These are phyloP conservation scores for Blastomyces gilchristii DNA, from an alignment of 2,329 filamentous ascomycete species.

Conservation along the genomic window DNA sequence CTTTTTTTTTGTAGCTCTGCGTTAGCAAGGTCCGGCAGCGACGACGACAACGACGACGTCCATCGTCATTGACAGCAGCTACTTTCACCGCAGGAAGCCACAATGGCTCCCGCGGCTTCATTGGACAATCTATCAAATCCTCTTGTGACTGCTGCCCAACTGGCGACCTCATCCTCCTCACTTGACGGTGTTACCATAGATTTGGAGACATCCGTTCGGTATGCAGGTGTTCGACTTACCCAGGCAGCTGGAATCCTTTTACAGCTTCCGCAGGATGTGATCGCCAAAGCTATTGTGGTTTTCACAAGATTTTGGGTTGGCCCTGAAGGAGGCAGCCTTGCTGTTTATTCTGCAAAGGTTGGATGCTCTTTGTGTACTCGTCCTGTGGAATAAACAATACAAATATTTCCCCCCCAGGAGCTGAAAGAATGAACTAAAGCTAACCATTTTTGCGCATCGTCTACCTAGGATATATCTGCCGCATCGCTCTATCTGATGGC, in stretches of 20 bases:
- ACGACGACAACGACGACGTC: not conserved
- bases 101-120: conserved; percentile 20
- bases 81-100: not conserved
- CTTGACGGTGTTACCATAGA: conserved; percentile 35
- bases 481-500: conserved; percentile 69
- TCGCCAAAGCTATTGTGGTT: conserved; percentile 73
- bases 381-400: not conserved
- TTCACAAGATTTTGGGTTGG: conserved; percentile 70
- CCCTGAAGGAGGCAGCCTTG: conserved; percentile 35
- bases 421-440: not conserved
- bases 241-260: conserved; percentile 55
- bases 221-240: conserved; percentile 36
- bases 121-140: conserved; percentile 36
- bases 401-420: not conserved
- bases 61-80: not conserved
- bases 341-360: conserved; percentile 36
- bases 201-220: conserved; percentile 36
- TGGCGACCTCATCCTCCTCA: conserved; percentile 35
- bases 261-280: conserved; percentile 71
- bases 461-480: conserved; percentile 62
- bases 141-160: conserved; percentile 36
- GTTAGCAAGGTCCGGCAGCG: not conserved
- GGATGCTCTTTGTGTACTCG: not conserved
- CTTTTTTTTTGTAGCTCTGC: not conserved
- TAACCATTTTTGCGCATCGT: not conserved